phyloP scores from a whole-genome alignment of 306 rosid genomes.

The Sophora flavescens region DNA sequence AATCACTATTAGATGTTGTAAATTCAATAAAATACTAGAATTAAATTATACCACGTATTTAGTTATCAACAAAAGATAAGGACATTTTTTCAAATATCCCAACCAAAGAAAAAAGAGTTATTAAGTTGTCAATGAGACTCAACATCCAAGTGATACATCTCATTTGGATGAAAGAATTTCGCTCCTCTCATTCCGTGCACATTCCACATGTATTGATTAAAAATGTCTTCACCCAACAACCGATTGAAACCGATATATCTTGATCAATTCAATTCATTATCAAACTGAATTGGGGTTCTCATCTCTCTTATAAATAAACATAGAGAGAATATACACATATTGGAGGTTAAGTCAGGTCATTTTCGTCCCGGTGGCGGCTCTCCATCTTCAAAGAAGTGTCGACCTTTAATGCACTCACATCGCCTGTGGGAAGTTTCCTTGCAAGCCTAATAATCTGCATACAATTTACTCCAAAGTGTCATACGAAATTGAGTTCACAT shows the following conservation, averaged over 20 bases:
- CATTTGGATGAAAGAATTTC: no score
- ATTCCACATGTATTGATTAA: slow-evolving; percentile 10
- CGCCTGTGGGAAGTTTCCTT: slow-evolving; percentile 91
- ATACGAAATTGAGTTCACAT: slow-evolving; percentile 17
- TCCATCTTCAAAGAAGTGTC: slow-evolving; percentile 52
- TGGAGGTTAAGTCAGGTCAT: slow-evolving; percentile 75
- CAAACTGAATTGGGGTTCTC: slow-evolving; percentile 22
- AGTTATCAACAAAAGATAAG: no score
- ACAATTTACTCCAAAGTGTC: slow-evolving; percentile 37
- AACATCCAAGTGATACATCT: no score
- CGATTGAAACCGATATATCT: slow-evolving; percentile 37
- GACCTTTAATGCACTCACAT: slow-evolving; percentile 67
- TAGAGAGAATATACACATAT: neutral
- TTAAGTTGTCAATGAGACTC: no score
- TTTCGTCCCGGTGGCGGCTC: slow-evolving; percentile 81
- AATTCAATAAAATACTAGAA: no score
- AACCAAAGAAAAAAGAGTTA: no score
- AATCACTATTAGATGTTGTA: no score
- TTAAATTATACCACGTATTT: no score
- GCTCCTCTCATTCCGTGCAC: slow-evolving; percentile 19
- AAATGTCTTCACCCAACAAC: slow-evolving; percentile 2
- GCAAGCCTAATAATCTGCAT: slow-evolving; percentile 89
- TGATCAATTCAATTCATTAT: slow-evolving; percentile 30
- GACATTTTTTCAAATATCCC: no score
- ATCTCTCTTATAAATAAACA: slow-evolving; percentile 16